Conservation (phyloP, 495 filamentous ascomycete species). For the Penicillium lividum region DNA sequence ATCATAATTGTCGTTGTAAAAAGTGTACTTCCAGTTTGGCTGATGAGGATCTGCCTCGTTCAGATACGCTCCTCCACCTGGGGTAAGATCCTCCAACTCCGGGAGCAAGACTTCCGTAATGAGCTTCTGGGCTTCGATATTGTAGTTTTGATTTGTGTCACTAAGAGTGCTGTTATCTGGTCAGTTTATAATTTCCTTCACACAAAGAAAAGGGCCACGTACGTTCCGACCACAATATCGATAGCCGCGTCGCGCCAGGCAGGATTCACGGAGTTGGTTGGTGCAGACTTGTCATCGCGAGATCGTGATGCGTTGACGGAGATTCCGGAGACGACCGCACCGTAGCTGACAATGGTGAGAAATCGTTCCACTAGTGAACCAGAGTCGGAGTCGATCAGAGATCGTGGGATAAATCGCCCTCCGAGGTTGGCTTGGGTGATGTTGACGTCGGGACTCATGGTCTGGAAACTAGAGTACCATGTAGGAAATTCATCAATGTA, state of each 20-base stretch:
- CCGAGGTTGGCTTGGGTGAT: constrained; percentile 50
- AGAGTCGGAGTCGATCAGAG: constrained; percentile 36
- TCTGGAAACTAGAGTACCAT: constrained; percentile 42
- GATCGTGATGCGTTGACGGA: constrained; percentile 32
- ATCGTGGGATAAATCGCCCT: constrained; percentile 55
- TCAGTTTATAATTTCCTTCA: too few species aligned
- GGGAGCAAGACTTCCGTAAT: constrained; percentile 17
- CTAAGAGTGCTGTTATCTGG: neutral
- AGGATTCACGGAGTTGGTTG: constrained; percentile 3
- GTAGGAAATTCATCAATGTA: constrained; percentile 29
- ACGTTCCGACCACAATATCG: constrained; percentile 10
- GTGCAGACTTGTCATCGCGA: constrained; percentile 17
- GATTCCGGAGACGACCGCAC: constrained; percentile 37
- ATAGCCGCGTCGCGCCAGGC: neutral
- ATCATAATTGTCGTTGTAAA: too few species aligned
- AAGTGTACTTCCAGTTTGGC: too few species aligned
- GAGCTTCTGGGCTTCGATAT: constrained; percentile 8
- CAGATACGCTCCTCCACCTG: constrained; percentile 14
- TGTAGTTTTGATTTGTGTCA: neutral
- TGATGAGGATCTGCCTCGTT: constrained; percentile 9
- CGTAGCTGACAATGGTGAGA: constrained; percentile 27
- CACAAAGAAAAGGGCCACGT: neutral
- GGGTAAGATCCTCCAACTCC: constrained; percentile 4
- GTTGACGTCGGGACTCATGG: constrained; percentile 33
- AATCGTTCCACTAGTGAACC: neutral